These are phyloP conservation scores for Capronia americana DNA, from an alignment of 2,329 filamentous ascomycete species.

Conservation along the genomic window DNA sequence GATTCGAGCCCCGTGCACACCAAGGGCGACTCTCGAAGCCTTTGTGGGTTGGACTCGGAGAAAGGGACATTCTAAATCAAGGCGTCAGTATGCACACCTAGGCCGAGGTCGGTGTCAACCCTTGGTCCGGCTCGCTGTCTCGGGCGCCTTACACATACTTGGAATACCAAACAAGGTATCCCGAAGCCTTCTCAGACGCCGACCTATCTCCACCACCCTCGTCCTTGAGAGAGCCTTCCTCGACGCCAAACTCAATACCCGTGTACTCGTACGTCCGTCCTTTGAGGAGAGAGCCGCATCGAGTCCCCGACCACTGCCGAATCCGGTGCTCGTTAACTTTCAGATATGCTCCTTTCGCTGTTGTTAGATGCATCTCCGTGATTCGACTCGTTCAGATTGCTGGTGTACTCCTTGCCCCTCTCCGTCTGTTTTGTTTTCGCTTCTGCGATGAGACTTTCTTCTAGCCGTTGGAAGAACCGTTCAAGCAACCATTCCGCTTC, in stretches of 20 bases:
- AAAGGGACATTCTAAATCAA: not conserved
- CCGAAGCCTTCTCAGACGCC: not conserved
- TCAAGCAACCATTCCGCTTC: slow-evolving; percentile 54
- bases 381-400: not conserved
- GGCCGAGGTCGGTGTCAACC: not conserved
- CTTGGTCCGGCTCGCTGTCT: no score
- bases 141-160: not conserved
- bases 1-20: not conserved
- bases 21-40: not conserved
- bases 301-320: not conserved
- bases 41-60: not conserved
- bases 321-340: not conserved
- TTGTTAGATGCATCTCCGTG: not conserved
- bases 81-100: not conserved
- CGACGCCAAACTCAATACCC: no score
- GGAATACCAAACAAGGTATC: not conserved
- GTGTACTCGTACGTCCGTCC: not conserved
- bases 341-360: slow-evolving; percentile 11
- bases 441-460: slow-evolving; percentile 44
- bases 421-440: slow-evolving; percentile 22
- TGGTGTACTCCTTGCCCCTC: slow-evolving; percentile 26
- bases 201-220: not conserved
- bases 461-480: slow-evolving; percentile 47
- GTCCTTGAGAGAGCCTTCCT: not conserved
- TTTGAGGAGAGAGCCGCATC: not conserved